phyloP scores from a whole-genome alignment of 2,329 filamentous ascomycete species.

The Penicillium sp. region DNA sequence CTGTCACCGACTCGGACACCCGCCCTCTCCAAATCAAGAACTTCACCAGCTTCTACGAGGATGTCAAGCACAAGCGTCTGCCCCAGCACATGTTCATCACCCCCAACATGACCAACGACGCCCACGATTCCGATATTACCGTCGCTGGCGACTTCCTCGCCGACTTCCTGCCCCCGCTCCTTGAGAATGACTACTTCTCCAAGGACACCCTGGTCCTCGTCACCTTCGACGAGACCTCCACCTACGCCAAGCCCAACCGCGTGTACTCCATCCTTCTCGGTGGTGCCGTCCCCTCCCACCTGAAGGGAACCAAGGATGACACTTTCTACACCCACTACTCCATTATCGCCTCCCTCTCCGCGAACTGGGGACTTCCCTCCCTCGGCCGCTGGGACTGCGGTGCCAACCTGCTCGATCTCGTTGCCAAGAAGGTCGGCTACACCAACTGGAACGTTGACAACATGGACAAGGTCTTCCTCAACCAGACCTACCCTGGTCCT shows the following conservation, averaged over 20 bases:
- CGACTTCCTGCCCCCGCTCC: constrained; percentile 66
- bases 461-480: constrained; percentile 46
- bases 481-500: constrained; percentile 55
- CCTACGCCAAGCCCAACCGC: constrained; percentile 64
- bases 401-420: constrained; percentile 65
- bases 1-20: constrained; percentile 56
- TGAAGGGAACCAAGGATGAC: constrained; percentile 66
- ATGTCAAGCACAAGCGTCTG: constrained; percentile 61
- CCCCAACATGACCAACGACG: constrained; percentile 62
- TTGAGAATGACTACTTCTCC: constrained; percentile 69
- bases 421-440: constrained; percentile 62
- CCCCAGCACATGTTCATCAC: constrained; percentile 65
- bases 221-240: constrained; percentile 77
- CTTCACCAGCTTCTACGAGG: constrained; percentile 65
- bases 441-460: constrained; percentile 41
- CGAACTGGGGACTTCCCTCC: constrained; percentile 68
- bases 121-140: constrained; percentile 70
- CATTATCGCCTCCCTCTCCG: constrained; percentile 62
- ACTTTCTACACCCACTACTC: constrained; percentile 74
- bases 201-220: constrained; percentile 71
- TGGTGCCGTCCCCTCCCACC: constrained; percentile 64
- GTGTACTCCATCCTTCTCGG: constrained; percentile 71
- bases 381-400: constrained; percentile 71
- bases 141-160: constrained; percentile 67
- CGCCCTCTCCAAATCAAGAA: constrained; percentile 72